These are phyloP conservation scores for Corylus avellana DNA, from an alignment of 306 rosid species.

Conservation along the genomic window DNA sequence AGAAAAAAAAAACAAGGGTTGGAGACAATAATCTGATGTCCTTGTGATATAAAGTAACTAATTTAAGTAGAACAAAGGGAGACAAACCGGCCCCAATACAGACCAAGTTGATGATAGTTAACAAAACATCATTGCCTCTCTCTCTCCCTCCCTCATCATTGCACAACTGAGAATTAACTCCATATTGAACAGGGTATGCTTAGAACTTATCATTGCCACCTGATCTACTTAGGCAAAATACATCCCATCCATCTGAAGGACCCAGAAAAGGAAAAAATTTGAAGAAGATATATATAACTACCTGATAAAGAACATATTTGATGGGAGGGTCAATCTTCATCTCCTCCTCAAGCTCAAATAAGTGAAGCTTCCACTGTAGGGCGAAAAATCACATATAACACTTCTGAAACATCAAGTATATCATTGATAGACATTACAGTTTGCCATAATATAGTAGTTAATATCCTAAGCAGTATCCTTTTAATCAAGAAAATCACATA, in stretches of 20 bases:
- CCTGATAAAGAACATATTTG: constrained; percentile 92
- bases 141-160: background rate
- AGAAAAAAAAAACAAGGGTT: too few species aligned
- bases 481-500: too few species aligned
- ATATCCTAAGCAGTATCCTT: background rate
- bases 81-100: too few species aligned
- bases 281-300: constrained; percentile 24
- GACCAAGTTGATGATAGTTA: background rate
- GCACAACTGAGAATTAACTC: background rate
- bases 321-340: constrained; percentile 69
- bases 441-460: background rate
- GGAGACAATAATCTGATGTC: background rate
- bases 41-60: background rate
- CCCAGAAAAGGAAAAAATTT: background rate
- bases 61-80: background rate
- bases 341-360: constrained; percentile 91
- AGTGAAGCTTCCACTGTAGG: constrained; percentile 94
- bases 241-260: background rate
- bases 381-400: background rate
- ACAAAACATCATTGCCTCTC: background rate
- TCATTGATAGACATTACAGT: background rate
- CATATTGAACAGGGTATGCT: background rate
- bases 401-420: constrained; percentile 15
- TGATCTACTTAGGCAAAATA: background rate
- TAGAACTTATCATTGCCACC: background rate